Conservation (phyloP, 2,329 filamentous ascomycete species). For the Clonostachys solani region DNA sequence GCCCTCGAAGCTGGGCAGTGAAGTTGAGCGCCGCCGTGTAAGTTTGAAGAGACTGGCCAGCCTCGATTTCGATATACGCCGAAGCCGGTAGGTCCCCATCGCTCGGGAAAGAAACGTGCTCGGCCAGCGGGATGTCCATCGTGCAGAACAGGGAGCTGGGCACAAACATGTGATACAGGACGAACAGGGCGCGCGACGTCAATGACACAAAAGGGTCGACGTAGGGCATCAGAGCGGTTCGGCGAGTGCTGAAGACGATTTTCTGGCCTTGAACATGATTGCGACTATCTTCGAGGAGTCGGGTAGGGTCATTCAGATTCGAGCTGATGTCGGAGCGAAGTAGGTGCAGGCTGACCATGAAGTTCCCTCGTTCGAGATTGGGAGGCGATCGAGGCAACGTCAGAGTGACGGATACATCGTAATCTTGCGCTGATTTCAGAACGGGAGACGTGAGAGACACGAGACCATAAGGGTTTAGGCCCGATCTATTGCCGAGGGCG, state of each 20-base stretch:
- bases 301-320: slow-evolving; percentile 15
- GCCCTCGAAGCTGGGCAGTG: slow-evolving; percentile 68
- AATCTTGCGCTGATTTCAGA: slow-evolving; percentile 69
- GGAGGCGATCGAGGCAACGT: slow-evolving; percentile 71
- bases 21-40: slow-evolving; percentile 68
- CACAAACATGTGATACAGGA: slow-evolving; percentile 68
- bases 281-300: slow-evolving; percentile 19
- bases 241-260: slow-evolving; percentile 59
- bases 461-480: slow-evolving; percentile 48
- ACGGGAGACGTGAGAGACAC: slow-evolving; percentile 38
- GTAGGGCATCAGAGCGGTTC: slow-evolving; percentile 79
- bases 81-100: slow-evolving; percentile 34
- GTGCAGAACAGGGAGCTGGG: slow-evolving; percentile 59
- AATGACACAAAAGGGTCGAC: slow-evolving; percentile 63
- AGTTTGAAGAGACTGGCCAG: slow-evolving; percentile 66
- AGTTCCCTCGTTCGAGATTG: slow-evolving; percentile 81
- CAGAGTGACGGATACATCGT: slow-evolving; percentile 76
- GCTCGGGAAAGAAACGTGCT: slow-evolving; percentile 60
- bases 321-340: slow-evolving; percentile 37
- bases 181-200: slow-evolving; percentile 54
- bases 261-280: slow-evolving; percentile 25
- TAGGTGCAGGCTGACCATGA: slow-evolving; percentile 83
- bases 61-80: slow-evolving; percentile 62
- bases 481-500: slow-evolving; percentile 26
- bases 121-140: slow-evolving; percentile 68